Conservation (phyloP, 148 eudicot genomes). For the Rhododendron vialii region DNA sequence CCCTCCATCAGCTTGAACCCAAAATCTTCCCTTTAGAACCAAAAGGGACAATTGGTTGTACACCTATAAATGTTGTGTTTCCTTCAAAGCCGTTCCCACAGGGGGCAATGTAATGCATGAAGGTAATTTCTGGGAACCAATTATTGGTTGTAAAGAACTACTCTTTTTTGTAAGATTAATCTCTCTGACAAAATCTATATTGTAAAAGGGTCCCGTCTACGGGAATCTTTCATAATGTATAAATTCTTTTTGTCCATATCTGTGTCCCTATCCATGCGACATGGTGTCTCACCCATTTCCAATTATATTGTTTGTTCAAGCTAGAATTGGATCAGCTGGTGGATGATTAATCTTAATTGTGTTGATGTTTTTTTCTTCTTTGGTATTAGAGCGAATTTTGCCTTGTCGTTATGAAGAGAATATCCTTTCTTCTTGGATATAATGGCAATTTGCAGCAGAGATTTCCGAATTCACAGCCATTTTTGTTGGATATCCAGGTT, state of each 20-base stretch:
- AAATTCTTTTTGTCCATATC: neutral
- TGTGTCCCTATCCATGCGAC: neutral
- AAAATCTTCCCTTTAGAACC: neutral
- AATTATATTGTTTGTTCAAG: neutral
- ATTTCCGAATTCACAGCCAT: neutral
- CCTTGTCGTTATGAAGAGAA: too few relatives aligned
- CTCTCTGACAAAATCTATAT: neutral
- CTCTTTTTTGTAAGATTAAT: neutral
- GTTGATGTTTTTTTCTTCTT: too few relatives aligned
- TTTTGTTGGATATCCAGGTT: neutral
- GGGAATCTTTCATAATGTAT: neutral
- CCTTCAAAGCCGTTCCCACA: neutral
- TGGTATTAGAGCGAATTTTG: too few relatives aligned
- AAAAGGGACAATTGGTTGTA: neutral
- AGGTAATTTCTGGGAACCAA: neutral
- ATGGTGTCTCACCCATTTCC: neutral
- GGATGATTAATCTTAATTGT: too few relatives aligned
- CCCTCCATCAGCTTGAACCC: neutral
- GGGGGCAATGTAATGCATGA: neutral
- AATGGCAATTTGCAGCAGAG: neutral
- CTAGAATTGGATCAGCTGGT: neutral
- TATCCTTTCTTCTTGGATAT: neutral
- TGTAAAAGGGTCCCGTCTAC: neutral
- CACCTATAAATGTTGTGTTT: neutral
- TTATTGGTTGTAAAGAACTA: neutral